Percentiles rank a stretch among this genome's conserved stretches.
Conservation (phyloP, 768 basidiomycete species). For the Ramaria rubella region DNA sequence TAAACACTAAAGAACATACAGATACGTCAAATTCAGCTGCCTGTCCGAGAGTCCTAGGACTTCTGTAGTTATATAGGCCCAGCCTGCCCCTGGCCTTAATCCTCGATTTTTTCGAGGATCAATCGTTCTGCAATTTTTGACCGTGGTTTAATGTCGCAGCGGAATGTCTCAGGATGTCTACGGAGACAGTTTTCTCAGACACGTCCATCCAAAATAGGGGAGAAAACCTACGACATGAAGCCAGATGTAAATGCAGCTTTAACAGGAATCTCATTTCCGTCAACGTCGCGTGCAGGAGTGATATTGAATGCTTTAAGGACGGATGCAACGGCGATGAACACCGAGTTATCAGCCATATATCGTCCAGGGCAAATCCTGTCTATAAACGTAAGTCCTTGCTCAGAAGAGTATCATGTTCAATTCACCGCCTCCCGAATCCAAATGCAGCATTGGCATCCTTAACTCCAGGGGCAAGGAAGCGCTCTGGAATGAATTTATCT, state of each 20-base stretch:
- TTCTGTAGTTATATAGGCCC: too few species aligned
- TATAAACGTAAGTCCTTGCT: neutral
- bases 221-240: slow-evolving; percentile 1
- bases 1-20: too few species aligned
- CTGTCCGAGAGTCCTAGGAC: too few species aligned
- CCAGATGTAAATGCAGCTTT: slow-evolving; percentile 3
- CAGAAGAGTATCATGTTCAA: neutral
- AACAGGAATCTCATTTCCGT: neutral
- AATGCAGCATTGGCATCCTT: slow-evolving; percentile 8
- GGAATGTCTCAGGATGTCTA: neutral
- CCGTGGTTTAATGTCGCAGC: neutral
- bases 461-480: slow-evolving; percentile 19
- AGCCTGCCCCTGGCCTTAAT: too few species aligned
- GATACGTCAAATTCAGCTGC: too few species aligned
- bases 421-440: slow-evolving; percentile 7
- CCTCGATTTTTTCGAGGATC: neutral
- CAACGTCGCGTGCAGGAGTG: neutral
- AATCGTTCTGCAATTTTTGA: neutral
- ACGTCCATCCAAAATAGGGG: neutral
- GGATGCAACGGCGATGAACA: slow-evolving; percentile 17
- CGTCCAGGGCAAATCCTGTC: slow-evolving; percentile 33
- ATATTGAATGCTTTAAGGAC: slow-evolving; percentile 17
- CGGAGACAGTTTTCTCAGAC: neutral
- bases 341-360: slow-evolving; percentile 20
- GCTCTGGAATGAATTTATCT: slow-evolving; percentile 26